Base-by-base conservation (phyloP, 2,329 filamentous ascomycete species). In the Fusarium nisikadoi region DNA sequence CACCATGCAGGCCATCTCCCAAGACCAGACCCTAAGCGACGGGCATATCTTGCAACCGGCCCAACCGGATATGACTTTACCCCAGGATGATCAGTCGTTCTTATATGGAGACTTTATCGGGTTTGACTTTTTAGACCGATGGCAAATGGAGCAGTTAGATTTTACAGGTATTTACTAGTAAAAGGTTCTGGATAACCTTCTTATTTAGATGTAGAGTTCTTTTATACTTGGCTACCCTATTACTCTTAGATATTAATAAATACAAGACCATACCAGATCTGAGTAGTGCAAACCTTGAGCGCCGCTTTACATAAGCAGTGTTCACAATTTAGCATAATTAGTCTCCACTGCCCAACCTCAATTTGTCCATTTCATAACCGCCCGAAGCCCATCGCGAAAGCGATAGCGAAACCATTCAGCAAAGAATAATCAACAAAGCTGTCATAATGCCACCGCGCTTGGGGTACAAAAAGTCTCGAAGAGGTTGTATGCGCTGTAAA, bases 391-490 rank as follows among this genome's bases (percentile, higher is more conserved):
- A 27, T 38, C 10, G 33, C 23, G 33, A 52, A 36, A 27, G 33
- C 23, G 23, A 36, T 52, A 20, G 14, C 49, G 31, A 52, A 20
- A 11, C 23, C 19, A 20, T 12, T 8, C 23, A 38, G 33, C 14
- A 20, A 27, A 27, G 8, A 25, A 27, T 6, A 12, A 1, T 4
- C 23, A 2, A 13, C 0, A 27, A 52, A 52, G 6, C 13, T 25
- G 0, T 4, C 23, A 38, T 1, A 27, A 64, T 59, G 43, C 62
- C 62, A 23, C 77, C 76, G 41, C 79, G 78, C 6, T 68, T 82
- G 11, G 80, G 80, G 6, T 80, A 82, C 68, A 81, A 76, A 27
- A 82, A 82, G 52, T 81, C 80, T 36, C 78, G 80, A 14, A 76
- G 70, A 42, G 80, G 81, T 31, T 82, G 81, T 65, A 70, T 76